Percentiles rank a stretch among this genome's conserved stretches.
Conservation (phyloP, 2,329 filamentous ascomycete species). For the Fusarium nygamai region DNA sequence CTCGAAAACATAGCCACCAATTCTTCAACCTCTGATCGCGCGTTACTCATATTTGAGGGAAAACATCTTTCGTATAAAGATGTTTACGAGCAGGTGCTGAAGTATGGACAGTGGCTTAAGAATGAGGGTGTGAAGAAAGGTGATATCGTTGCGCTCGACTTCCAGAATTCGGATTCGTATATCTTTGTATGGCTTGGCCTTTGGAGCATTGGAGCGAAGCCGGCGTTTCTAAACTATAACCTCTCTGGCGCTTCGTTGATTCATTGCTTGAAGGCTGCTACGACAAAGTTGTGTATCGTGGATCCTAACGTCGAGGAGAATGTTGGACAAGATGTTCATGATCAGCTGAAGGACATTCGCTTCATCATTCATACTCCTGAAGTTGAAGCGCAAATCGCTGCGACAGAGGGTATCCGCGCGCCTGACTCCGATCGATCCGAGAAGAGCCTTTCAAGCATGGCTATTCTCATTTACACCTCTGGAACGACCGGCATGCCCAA, state of each 20-base stretch:
- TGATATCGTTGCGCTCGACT: conserved; percentile 83
- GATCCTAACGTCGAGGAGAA: conserved; percentile 69
- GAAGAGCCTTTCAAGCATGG: conserved; percentile 65
- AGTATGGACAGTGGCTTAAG: conserved; percentile 81
- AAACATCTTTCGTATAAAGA: conserved; percentile 78
- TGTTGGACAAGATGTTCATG: conserved; percentile 66
- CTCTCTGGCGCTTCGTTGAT: conserved; percentile 74
- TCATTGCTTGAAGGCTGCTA: conserved; percentile 78
- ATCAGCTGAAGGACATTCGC: conserved; percentile 60
- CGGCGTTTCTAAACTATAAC: conserved; percentile 91
- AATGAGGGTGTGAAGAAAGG: conserved; percentile 69
- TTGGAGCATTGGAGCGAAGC: conserved; percentile 84
- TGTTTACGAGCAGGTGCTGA: conserved; percentile 74
- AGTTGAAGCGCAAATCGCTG: conserved; percentile 63
- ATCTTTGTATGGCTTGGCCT: conserved; percentile 79
- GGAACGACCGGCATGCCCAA: conserved; percentile 89
- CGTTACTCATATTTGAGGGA: conserved; percentile 75
- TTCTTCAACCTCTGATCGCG: conserved; percentile 59
- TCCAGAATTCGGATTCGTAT: conserved; percentile 83
- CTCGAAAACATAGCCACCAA: conserved; percentile 73
- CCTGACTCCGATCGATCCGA: conserved; percentile 67
- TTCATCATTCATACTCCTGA: conserved; percentile 71
- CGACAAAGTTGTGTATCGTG: conserved; percentile 73
- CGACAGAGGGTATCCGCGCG: conserved; percentile 63
- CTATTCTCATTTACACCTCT: conserved; percentile 83